phyloP scores from a whole-genome alignment of 495 filamentous ascomycete genomes.

The Neurospora sp. region DNA sequence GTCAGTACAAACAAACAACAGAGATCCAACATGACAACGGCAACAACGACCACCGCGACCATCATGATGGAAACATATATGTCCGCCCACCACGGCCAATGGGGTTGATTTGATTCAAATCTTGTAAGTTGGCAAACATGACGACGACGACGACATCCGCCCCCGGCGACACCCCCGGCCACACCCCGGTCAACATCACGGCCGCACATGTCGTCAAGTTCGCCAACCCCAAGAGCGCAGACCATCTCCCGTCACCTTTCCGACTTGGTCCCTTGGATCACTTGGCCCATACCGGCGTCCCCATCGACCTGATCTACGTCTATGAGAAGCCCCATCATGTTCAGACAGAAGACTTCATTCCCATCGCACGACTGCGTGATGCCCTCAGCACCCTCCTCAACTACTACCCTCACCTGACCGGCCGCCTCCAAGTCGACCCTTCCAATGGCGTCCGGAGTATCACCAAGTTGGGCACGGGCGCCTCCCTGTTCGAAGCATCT shows the following conservation, averaged over 20 bases:
- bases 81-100: neutral
- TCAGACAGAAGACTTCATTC: neutral
- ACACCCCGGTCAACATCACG: neutral
- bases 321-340: neutral
- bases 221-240: neutral
- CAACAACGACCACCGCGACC: neutral
- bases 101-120: neutral
- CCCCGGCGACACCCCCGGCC: neutral
- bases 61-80: neutral
- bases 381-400: neutral
- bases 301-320: neutral
- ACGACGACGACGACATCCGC: neutral
- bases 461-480: neutral
- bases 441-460: neutral
- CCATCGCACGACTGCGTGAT: neutral
- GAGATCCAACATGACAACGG: neutral
- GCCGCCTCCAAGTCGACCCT: neutral
- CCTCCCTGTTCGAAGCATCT: neutral
- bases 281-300: neutral
- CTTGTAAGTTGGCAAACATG: neutral
- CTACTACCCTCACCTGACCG: neutral
- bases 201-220: neutral
- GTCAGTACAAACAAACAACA: neutral
- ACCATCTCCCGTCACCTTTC: neutral
- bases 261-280: neutral